Evolutionary conservation across 768 basidiomycete genomes (phyloP).

Genomic region (Cystobasidium tubakii): DNA sequence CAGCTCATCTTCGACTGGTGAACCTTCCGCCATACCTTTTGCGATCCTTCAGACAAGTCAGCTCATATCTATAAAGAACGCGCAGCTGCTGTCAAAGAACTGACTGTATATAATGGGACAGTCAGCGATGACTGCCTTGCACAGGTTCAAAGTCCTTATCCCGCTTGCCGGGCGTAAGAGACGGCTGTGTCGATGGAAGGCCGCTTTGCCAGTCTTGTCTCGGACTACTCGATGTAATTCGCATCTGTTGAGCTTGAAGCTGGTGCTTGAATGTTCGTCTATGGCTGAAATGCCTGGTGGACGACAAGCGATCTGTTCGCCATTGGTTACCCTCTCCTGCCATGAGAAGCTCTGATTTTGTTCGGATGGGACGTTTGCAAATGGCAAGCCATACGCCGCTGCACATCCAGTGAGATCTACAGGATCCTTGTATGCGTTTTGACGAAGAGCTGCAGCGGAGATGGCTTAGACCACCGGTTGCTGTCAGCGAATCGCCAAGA

Average conservation of each 20-base stretch:
- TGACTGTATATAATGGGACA: constrained; percentile 20
- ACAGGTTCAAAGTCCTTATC: neutral
- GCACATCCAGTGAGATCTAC: constrained; percentile 5
- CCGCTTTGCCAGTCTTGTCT: neutral
- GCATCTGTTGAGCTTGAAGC: constrained; percentile 1
- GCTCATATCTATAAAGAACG: neutral
- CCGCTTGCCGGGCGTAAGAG: neutral
- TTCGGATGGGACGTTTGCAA: constrained; percentile 8
- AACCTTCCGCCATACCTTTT: neutral
- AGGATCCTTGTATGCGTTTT: constrained; percentile 13
- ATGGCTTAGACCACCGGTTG: neutral
- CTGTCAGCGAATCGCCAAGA: neutral
- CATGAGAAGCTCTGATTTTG: constrained; percentile 17
- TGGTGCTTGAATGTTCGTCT: neutral
- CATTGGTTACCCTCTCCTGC: neutral
- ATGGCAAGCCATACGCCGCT: neutral
- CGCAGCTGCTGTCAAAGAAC: too few relatives aligned
- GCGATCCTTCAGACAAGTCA: neutral
- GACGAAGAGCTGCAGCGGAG: constrained; percentile 8
- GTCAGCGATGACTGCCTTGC: neutral
- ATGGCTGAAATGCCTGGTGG: neutral
- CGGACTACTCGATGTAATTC: neutral
- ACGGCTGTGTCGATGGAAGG: neutral
- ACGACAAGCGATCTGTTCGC: neutral
- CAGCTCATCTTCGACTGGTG: neutral